Evolutionary conservation across 1,284 basidiomycete genomes (phyloP), one percentile per base, ranked within the genome.

Genomic region (Malassezia restricta): DNA sequence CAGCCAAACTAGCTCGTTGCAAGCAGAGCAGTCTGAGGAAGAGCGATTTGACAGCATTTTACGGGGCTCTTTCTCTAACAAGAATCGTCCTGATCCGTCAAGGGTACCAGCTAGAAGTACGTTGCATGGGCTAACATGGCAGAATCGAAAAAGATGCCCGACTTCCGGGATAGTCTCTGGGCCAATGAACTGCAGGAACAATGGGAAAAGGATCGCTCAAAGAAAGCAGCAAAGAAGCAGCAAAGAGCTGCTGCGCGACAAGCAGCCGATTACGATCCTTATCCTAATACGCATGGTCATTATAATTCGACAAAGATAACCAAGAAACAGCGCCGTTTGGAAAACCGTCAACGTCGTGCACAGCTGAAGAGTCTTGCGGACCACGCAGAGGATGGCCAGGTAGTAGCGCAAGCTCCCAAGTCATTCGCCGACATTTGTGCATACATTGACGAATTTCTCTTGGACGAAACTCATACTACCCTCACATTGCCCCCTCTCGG

Each of bases 101-200:
- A 35, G 33, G 4, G 20, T 35, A 15, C 33, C 33, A 12, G 38
- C 37, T 29, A 12, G 38, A 39, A 12, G 44, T 47, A 47, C 38
- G 47, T 31, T 8, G 8, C 7, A 27, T 8, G 20, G 15, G 15
- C 47, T 31, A 11, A 42, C 37, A 24, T 24, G 20, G 30, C 46
- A 48, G 47, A 41, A 40, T 5, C 40, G 4, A 15, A 30, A 8
- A n/a, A 14, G 47, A 9, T 6, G 32, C 48, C 48, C 12, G 6
- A 15, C 3, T 37, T 37, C 14, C 12, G 37, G 20, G 43, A 75
- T 37, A 78, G 79, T 56, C 61, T 75, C 12, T 74, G 88, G 44
- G 81, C 85, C 0, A 70, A 76, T 1, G 79, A 83, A 8, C 77
- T 94, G 1, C 79, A 79, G 55, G 79, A 75, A 0, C 84, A 83